Evolutionary conservation across 1,284 basidiomycete genomes (phyloP), one percentile per base, ranked within the genome.

Genomic region (Puccinia novopanici): DNA sequence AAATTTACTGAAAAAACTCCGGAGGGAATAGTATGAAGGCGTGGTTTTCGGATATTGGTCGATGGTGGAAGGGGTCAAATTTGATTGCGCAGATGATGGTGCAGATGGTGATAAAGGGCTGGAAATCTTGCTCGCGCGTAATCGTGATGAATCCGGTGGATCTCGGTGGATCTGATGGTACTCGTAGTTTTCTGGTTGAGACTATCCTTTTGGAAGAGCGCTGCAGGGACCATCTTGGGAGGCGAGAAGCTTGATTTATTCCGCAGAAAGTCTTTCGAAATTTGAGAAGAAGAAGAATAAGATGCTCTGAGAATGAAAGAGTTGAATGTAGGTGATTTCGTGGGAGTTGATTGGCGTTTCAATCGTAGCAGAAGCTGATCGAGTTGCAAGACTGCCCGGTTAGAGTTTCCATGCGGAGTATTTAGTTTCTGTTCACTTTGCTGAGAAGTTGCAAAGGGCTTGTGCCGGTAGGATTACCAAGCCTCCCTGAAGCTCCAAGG

Each of bases 151-250:
- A 12, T 63, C 59, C 9, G 57, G 17, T 34, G 34, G 5, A 8
- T 59, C 57, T 30, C 57, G 59, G 27, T 19, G 34, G 17, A 40
- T 19, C 4, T 40, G 59, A 6, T 63, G 59, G 59, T 63, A 40
- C 27, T 63, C 59, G 34, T 63, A 63, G 59, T 40, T 63, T 63
- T 63, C 59, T 63, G 59, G 59, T 63, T 63, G 24, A 63, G 34
- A n/a, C 17, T 63, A 22, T 63, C 59, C 59, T 63, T 63, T n/a
- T 63, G 59, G 34, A 63, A 63, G 22, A 63, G 59, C 17, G 59
- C 34, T 37, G 59, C 34, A 40, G 59, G 59, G 15, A 40, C 59
- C 59, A 63, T 63, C 9, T 8, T 40, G 34, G 12, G 27, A 10
- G 34, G 59, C 17, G 17, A 45, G 15, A 15, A 45, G 15, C 8